Conservation (phyloP, 169 alveolate genomes). For the Eimeria brunetti region DNA sequence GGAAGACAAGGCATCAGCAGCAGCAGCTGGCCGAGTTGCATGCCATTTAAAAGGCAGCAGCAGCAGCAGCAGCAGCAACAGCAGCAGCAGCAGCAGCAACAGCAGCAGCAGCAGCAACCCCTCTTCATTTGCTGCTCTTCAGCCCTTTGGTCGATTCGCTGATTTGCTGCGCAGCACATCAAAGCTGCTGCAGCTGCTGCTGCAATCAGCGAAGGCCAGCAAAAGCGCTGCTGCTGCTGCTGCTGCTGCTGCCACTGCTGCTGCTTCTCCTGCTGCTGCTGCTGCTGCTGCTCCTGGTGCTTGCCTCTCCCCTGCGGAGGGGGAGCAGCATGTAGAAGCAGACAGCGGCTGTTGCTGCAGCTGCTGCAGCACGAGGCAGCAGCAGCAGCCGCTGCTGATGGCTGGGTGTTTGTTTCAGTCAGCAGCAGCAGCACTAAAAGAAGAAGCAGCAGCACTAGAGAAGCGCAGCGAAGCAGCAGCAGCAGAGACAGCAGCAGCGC, state of each 20-base stretch:
- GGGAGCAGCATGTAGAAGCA: no score
- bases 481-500: constrained; percentile 28
- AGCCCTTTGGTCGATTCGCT: neutral
- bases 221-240: neutral
- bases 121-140: neutral
- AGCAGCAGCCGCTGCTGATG: neutral
- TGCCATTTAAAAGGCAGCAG: neutral
- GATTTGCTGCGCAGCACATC: neutral
- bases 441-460: neutral
- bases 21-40: neutral
- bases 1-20: neutral
- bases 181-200: neutral
- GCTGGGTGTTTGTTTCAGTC: constrained; percentile 21
- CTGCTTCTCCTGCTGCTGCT: no score
- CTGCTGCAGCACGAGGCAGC: neutral
- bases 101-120: neutral
- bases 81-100: neutral
- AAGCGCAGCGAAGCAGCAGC: constrained; percentile 2
- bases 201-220: neutral
- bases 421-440: neutral
- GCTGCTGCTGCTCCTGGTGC: no score
- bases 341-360: no score
- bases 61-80: neutral
- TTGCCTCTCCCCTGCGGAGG: no score
- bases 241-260: neutral